Percentiles rank a stretch among this genome's conserved stretches.
phyloP scores from a whole-genome alignment of 345 rosid genomes.

The Cardamine occulta region DNA sequence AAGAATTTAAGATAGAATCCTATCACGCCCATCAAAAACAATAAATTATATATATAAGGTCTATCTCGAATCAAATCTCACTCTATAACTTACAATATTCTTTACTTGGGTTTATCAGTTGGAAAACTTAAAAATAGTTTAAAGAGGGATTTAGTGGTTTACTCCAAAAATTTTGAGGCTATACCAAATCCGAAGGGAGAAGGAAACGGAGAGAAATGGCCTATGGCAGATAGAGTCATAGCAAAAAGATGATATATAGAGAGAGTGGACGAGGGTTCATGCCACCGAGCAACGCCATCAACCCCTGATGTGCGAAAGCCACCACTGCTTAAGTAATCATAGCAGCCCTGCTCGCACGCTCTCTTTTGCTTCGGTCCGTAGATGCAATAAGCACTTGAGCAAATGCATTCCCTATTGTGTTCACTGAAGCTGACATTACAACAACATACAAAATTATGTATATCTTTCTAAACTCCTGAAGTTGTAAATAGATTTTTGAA shows the following conservation, averaged over 20 bases:
- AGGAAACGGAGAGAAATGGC: conserved; percentile 49
- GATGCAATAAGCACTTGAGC: conserved; percentile 44
- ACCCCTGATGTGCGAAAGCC: conserved; percentile 35
- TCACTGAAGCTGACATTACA: conserved; percentile 47
- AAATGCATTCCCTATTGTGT: conserved; percentile 46
- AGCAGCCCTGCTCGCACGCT: conserved; percentile 49
- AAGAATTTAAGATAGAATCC: too few species aligned
- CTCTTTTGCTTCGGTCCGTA: conserved; percentile 40
- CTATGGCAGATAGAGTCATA: too few species aligned
- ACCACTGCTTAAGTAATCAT: conserved; percentile 40
- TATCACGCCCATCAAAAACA: too few species aligned
- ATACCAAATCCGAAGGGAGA: conserved; percentile 44
- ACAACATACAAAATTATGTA: too few species aligned
- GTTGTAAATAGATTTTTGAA: too few species aligned
- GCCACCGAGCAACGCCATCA: conserved; percentile 45
- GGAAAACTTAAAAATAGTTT: too few species aligned
- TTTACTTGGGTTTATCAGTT: too few species aligned
- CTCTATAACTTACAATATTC: too few species aligned
- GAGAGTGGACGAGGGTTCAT: conserved; percentile 46
- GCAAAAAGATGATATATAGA: conserved; percentile 46
- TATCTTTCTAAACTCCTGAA: too few species aligned
- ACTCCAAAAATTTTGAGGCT: conserved; percentile 42
- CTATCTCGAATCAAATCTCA: too few species aligned
- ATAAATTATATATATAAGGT: too few species aligned
- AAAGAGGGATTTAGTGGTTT: neutral